Percentiles rank a stretch among this genome's conserved stretches.
These are phyloP conservation scores for Aspergillus chevalieri DNA, from an alignment of 2,329 filamentous ascomycete genomes.

Conservation along the genomic window DNA sequence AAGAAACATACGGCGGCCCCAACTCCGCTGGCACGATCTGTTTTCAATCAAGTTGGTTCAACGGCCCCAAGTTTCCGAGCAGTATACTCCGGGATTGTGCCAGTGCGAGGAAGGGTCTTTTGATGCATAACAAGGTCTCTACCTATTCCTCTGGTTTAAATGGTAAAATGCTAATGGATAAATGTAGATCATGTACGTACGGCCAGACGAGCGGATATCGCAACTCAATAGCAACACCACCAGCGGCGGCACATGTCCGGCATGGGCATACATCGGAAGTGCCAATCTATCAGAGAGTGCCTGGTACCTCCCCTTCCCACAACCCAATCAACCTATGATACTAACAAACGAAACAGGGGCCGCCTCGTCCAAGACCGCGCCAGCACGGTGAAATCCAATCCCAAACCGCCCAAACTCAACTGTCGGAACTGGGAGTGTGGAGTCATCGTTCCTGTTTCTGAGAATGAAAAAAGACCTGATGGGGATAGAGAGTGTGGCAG, in stretches of 20 bases:
- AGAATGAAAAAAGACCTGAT: conserved; percentile 15
- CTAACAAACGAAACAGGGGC: conserved; percentile 54
- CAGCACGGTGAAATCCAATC: conserved; percentile 27
- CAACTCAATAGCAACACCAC: conserved; percentile 11
- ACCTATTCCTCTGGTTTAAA: neutral
- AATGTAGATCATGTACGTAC: conserved; percentile 28
- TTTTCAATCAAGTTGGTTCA: conserved; percentile 67
- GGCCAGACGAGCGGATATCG: conserved; percentile 20
- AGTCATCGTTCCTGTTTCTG: conserved; percentile 61
- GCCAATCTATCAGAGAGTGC: conserved; percentile 90
- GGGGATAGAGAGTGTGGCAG: conserved; percentile 25
- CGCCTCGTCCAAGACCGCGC: conserved; percentile 63
- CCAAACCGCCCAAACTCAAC: conserved; percentile 64
- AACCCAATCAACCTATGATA: neutral
- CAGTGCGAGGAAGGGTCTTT: conserved; percentile 62
- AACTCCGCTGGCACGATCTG: conserved; percentile 75
- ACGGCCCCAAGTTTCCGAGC: conserved; percentile 62
- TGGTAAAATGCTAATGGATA: neutral
- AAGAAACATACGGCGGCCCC: conserved; percentile 56
- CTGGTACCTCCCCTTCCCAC: conserved; percentile 52
- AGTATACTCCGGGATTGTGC: conserved; percentile 67
- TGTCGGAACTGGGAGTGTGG: conserved; percentile 96
- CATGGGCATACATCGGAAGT: conserved; percentile 83
- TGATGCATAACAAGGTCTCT: conserved; percentile 84
- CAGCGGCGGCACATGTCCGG: conserved; percentile 29